Conservation (phyloP, 1,284 basidiomycete species). For the Singerocomus inundabilis region DNA sequence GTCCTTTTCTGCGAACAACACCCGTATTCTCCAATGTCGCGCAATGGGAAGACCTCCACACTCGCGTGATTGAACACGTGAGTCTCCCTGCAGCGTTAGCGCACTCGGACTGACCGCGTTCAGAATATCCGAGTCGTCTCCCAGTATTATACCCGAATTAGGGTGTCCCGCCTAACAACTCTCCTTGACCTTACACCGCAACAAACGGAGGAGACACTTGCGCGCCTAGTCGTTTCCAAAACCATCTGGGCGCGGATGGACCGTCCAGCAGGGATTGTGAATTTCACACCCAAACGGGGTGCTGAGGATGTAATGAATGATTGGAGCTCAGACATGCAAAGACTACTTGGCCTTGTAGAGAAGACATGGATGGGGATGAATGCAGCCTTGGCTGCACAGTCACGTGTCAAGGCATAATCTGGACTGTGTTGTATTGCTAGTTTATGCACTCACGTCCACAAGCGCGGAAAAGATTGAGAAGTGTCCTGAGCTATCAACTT, state of each 20-base stretch:
- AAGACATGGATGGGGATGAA: conserved; percentile 92
- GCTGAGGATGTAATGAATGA: conserved; percentile 93
- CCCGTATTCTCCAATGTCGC: conserved; percentile 80
- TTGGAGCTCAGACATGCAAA: conserved; percentile 96
- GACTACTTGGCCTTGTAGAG: conserved; percentile 76
- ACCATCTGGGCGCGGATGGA: conserved; percentile 95
- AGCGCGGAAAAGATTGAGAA: conserved; percentile 2
- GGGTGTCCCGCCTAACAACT: conserved; percentile 76
- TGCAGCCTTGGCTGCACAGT: conserved; percentile 78
- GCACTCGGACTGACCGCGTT: conserved; percentile 6
- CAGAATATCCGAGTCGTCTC: conserved; percentile 96
- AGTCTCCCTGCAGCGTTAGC: conserved; percentile 31
- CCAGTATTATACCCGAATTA: conserved; percentile 94
- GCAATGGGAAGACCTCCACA: conserved; percentile 95
- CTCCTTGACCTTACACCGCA: conserved; percentile 84
- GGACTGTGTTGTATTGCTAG: conserved; percentile 28
- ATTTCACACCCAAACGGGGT: conserved; percentile 75
- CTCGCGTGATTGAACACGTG: conserved; percentile 95
- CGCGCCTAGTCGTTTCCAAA: conserved; percentile 86
- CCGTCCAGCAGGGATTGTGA: conserved; percentile 86
- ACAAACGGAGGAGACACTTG: conserved; percentile 86
- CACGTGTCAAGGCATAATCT: conserved; percentile 53
- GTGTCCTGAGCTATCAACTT: conserved; percentile 17
- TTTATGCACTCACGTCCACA: conserved; percentile 8
- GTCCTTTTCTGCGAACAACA: conserved; percentile 77